Percentiles rank a stretch among this genome's conserved stretches.
Conservation (phyloP, 805 yeast species). For the Metschnikowia bowlesiae region DNA sequence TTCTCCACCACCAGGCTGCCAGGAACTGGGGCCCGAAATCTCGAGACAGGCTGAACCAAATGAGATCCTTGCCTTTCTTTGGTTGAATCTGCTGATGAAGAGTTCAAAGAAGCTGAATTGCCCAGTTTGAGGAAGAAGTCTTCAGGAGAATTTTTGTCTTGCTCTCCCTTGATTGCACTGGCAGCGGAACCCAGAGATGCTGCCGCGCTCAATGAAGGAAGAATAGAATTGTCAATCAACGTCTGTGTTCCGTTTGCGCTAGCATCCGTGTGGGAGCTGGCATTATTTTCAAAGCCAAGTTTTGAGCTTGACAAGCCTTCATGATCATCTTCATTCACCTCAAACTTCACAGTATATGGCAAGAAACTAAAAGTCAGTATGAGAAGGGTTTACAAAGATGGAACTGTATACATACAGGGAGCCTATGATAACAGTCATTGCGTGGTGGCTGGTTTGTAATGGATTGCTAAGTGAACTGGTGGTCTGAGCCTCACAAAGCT, state of each 20-base stretch:
- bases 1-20: constrained; percentile 34
- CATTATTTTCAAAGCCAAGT: background rate
- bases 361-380: constrained; percentile 45
- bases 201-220: constrained; percentile 36
- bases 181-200: constrained; percentile 17
- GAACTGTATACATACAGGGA: constrained; percentile 50
- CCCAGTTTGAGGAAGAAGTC: constrained; percentile 44
- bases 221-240: constrained; percentile 22
- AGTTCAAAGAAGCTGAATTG: constrained; percentile 19
- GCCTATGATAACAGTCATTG: constrained; percentile 66
- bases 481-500: constrained; percentile 1
- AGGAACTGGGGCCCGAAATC: constrained; percentile 25
- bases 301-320: background rate
- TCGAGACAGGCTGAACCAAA: constrained; percentile 44
- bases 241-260: constrained; percentile 1
- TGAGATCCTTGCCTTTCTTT: constrained; percentile 27
- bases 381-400: background rate
- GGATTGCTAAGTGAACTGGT: background rate
- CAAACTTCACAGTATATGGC: constrained; percentile 73
- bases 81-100: constrained; percentile 20
- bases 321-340: constrained; percentile 27
- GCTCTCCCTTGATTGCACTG: constrained; percentile 19
- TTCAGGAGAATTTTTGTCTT: constrained; percentile 39
- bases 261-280: background rate
- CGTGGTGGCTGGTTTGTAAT: background rate